A percentile compares a stretch with the other conserved stretches of the same genome.
Conservation (phyloP, 306 rosid species). For the Sicyos baderoa region DNA sequence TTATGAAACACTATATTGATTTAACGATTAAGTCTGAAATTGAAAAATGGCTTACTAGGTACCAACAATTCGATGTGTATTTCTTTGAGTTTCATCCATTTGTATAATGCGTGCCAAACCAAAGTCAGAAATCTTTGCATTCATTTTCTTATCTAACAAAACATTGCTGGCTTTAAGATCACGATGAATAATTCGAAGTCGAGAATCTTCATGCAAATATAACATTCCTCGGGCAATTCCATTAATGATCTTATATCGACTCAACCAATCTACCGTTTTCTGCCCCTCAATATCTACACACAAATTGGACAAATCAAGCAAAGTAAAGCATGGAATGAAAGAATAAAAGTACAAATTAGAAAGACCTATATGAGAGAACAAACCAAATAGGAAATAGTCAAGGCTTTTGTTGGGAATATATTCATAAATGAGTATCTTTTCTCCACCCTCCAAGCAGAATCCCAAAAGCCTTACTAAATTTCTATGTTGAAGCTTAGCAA, state of each 20-base stretch:
- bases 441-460: slow-evolving; percentile 47
- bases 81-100: slow-evolving; percentile 31
- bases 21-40: background rate
- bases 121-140: slow-evolving; percentile 42
- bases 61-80: slow-evolving; percentile 28
- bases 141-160: slow-evolving; percentile 31
- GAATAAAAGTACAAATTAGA: no score
- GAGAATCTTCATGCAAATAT: slow-evolving; percentile 37
- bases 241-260: slow-evolving; percentile 26
- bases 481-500: slow-evolving; percentile 56
- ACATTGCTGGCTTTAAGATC: slow-evolving; percentile 40
- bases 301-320: background rate
- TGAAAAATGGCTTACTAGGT: slow-evolving; percentile 27
- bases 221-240: slow-evolving; percentile 31
- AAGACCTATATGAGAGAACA: no score
- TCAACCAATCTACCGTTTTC: slow-evolving; percentile 29
- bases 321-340: no score
- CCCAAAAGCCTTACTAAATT: slow-evolving; percentile 47
- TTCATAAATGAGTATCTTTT: slow-evolving; percentile 51
- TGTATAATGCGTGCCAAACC: slow-evolving; percentile 35
- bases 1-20: no score
- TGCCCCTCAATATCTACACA: slow-evolving; percentile 20
- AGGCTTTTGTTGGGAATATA: slow-evolving; percentile 46
- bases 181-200: slow-evolving; percentile 29
- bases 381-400: slow-evolving; percentile 35